A percentile compares a stretch with the other conserved stretches of the same genome.
Evolutionary conservation across 495 filamentous ascomycete genomes (phyloP).

Genomic region (Elasticomyces elasticus): DNA sequence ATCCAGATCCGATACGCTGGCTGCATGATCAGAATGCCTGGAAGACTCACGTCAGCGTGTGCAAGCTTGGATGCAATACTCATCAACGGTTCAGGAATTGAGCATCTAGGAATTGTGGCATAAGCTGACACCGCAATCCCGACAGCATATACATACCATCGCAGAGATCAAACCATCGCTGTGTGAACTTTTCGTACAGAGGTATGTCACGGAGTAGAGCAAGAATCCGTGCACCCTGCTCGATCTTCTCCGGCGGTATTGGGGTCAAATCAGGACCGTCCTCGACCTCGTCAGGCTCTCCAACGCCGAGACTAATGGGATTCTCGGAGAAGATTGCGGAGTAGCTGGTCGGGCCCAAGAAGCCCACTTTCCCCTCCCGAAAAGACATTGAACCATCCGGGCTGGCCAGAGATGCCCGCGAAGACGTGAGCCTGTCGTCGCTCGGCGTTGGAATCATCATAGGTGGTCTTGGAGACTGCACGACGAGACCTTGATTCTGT

Average conservation of each 20-base stretch:
- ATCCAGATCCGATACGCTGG: constrained; percentile 29
- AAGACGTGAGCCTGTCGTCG: constrained; percentile 1
- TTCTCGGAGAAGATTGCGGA: constrained; percentile 22
- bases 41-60: background rate
- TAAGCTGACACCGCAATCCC: background rate
- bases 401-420: constrained; percentile 1
- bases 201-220: constrained; percentile 27
- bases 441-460: background rate
- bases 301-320: constrained; percentile 4
- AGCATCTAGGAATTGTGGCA: background rate
- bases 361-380: constrained; percentile 17
- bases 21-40: constrained; percentile 24
- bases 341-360: constrained; percentile 22
- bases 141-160: constrained; percentile 10
- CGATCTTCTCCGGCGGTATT: constrained; percentile 21
- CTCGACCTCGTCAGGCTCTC: constrained; percentile 6
- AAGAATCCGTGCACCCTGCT: constrained; percentile 27
- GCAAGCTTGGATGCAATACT: no score
- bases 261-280: constrained; percentile 11
- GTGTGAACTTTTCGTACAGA: constrained; percentile 24
- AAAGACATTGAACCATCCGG: constrained; percentile 16
- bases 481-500: background rate
- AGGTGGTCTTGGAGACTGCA: background rate
- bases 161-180: constrained; percentile 26
- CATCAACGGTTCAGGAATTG: no score